Evolutionary conservation across 2,329 filamentous ascomycete genomes (phyloP).

Genomic region (Aspergillus ibericus): DNA sequence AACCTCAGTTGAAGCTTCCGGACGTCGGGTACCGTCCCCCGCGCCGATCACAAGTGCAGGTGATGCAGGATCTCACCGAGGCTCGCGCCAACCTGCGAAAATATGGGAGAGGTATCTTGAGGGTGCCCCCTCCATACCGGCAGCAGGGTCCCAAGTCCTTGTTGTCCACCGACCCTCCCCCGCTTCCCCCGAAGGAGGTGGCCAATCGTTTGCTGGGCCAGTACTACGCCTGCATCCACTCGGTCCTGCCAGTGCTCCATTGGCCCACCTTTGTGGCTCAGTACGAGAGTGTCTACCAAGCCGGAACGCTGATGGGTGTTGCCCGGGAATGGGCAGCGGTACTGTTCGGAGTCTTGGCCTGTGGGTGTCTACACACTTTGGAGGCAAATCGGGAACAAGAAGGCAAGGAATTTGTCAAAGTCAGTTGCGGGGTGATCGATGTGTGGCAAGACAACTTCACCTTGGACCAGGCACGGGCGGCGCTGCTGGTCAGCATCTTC

Average conservation of each 20-base stretch:
- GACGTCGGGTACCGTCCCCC: conserved; percentile 66
- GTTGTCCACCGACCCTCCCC: conserved; percentile 58
- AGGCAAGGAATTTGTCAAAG: conserved; percentile 68
- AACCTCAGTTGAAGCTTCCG: conserved; percentile 59
- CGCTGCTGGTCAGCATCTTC: conserved; percentile 74
- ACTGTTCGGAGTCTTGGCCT: conserved; percentile 80
- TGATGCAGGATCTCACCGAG: conserved; percentile 67
- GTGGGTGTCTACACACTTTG: conserved; percentile 72
- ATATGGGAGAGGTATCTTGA: conserved; percentile 76
- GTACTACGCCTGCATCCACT: conserved; percentile 76
- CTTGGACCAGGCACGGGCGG: conserved; percentile 71
- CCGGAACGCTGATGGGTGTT: conserved; percentile 59
- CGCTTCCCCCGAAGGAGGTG: conserved; percentile 67
- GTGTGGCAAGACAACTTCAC: conserved; percentile 78
- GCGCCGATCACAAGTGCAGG: conserved; percentile 60
- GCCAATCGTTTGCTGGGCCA: conserved; percentile 72
- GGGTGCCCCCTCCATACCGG: conserved; percentile 69
- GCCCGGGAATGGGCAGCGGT: conserved; percentile 73
- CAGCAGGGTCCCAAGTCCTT: conserved; percentile 50
- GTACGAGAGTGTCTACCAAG: conserved; percentile 74
- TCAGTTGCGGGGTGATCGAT: conserved; percentile 68
- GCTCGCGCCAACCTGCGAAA: conserved; percentile 71
- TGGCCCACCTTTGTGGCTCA: conserved; percentile 79
- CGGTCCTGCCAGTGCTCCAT: conserved; percentile 80
- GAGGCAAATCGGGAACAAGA: conserved; percentile 58